phyloP scores from a whole-genome alignment of 352 stramenopile genomes.

The Globisporangium sylvaticum region DNA sequence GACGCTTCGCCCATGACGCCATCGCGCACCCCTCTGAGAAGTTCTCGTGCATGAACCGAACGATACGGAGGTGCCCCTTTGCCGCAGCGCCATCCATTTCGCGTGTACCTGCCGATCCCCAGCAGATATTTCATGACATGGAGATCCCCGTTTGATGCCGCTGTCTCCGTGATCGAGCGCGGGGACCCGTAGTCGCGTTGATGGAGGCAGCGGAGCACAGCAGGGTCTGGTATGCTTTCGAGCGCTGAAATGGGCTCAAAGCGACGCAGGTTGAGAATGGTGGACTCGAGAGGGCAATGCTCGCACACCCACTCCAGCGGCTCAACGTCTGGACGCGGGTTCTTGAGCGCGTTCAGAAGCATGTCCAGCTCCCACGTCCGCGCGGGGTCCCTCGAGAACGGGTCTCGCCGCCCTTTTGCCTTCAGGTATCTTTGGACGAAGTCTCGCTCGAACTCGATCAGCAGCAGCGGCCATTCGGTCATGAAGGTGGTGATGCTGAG shows the following conservation, averaged over 20 bases:
- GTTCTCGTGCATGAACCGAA: not conserved
- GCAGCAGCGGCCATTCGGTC: no score
- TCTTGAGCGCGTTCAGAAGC: not conserved
- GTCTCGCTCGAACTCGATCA: no score
- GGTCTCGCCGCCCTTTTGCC: no score
- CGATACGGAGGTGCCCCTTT: not conserved
- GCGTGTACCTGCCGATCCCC: not conserved
- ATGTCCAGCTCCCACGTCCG: not conserved
- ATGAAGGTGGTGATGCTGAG: no score
- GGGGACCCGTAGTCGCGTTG: no score
- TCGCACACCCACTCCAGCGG: not conserved
- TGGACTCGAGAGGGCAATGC: not conserved
- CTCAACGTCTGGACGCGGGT: not conserved
- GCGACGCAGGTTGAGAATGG: not conserved
- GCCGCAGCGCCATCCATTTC: conserved; percentile 2
- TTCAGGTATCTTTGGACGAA: no score
- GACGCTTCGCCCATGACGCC: not conserved
- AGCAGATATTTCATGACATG: not conserved
- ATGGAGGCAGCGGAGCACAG: no score
- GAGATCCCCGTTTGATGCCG: not conserved
- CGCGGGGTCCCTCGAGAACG: not conserved
- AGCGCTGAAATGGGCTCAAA: no score
- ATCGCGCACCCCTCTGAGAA: not conserved
- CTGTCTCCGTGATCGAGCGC: not conserved
- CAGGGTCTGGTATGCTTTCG: not conserved